Base-by-base conservation (phyloP, 768 basidiomycete genomes). In the Boletellus sp. region DNA sequence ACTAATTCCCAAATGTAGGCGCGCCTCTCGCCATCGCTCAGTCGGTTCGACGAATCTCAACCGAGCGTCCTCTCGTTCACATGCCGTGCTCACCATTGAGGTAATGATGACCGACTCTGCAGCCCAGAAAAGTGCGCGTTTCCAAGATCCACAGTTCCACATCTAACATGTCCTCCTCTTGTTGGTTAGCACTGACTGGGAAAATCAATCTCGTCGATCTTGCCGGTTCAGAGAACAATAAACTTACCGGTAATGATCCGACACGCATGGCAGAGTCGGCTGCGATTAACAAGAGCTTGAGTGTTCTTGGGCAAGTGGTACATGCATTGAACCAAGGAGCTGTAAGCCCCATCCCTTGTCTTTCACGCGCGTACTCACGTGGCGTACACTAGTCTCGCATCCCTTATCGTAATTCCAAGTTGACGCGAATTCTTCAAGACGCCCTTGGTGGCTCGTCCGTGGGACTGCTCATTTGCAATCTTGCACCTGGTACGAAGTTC, bases 171-270 rank as follows among this genome's bases (percentile, higher is more conserved):
- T 42, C 26, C 35, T 2, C 2, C 2, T 16, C 20, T 37, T 32
- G 13, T 32, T 22, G 17, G 44, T 20, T 53, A 90, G 89, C 78
- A 37, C 64, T 85, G 42, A 78, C 75, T 2, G 90, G 90, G 10
- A 90, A 87, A 64, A 84, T 93, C 48, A 90, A 90, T 55, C 78
- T 94, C 9, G 89, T 93, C 11, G 92, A 94, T 69, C 77, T 94
- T 23, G 92, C 92, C 16, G 92, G 92, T 23, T 91, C 88, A 0
- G 92, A 94, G 70, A 93, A 93, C 61, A 94, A 93, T 66, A 94
- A 90, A 75, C 74, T 87, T 23, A 93, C 93, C 4, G 91, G 92
- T 5, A 94, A 93, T 56, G 87, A 94, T 62, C 73, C 82, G 1
- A 82, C 79, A n/a, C 82, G 93, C 2, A 91, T 94, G 85, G 81